Conservation (phyloP, 345 rosid genomes). For the Sonneratia caseolaris region DNA sequence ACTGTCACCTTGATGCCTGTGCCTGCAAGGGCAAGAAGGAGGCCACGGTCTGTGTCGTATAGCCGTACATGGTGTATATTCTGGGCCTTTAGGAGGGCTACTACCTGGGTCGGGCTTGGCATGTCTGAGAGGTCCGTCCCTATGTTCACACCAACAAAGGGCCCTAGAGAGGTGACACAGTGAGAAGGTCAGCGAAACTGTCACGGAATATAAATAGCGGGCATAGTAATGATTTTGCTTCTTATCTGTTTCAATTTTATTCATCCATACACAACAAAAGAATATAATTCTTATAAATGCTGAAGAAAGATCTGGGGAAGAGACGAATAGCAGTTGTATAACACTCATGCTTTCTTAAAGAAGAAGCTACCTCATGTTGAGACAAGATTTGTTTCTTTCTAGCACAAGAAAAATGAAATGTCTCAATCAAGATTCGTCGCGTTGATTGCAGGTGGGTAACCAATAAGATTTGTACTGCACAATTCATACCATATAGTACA, state of each 20-base stretch:
- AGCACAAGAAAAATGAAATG: background rate
- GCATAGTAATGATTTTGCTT: background rate
- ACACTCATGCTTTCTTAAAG: background rate
- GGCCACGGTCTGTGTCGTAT: constrained; percentile 68
- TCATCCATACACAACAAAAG: background rate
- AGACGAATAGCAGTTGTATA: background rate
- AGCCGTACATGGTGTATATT: constrained; percentile 71
- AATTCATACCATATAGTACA: background rate
- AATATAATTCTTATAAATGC: background rate
- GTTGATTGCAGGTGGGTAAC: background rate
- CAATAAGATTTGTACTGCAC: background rate
- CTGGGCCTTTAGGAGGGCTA: constrained; percentile 77
- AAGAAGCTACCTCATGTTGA: background rate
- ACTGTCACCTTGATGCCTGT: constrained; percentile 75
- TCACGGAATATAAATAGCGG: background rate
- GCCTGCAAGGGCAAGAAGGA: constrained; percentile 84
- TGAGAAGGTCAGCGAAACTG: background rate
- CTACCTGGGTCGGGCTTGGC: constrained; percentile 89
- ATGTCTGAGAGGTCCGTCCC: constrained; percentile 81
- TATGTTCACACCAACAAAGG: constrained; percentile 77
- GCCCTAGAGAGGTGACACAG: constrained; percentile 27
- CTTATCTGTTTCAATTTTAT: background rate
- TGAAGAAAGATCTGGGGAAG: background rate
- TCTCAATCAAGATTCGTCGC: background rate
- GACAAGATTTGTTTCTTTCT: background rate